phyloP scores from a whole-genome alignment of 768 basidiomycete species.

The Rhizopogon vesiculosus region DNA sequence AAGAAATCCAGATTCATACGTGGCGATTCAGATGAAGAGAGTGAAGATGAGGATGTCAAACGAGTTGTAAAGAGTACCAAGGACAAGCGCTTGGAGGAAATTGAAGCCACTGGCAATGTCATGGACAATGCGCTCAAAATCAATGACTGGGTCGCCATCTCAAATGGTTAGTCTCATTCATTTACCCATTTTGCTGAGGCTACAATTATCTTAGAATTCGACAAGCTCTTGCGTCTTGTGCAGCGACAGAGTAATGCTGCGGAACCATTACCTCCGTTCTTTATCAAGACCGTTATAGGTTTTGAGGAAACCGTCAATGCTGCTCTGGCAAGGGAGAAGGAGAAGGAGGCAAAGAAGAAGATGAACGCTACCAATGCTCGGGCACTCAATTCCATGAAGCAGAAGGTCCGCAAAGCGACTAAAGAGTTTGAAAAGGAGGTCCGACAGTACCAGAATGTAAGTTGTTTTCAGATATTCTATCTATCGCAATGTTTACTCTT shows the following conservation, averaged over 20 bases:
- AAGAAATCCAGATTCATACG: conserved; percentile 38
- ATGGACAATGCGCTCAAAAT: conserved; percentile 96
- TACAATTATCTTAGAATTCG: conserved; percentile 65
- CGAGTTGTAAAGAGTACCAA: conserved; percentile 78
- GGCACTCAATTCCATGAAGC: conserved; percentile 95
- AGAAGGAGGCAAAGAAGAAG: conserved; percentile 92
- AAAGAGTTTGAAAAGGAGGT: conserved; percentile 87
- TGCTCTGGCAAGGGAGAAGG: conserved; percentile 80
- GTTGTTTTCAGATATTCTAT: conserved; percentile 11
- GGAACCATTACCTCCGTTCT: conserved; percentile 85
- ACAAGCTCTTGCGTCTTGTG: conserved; percentile 89
- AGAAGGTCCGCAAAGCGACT: conserved; percentile 87
- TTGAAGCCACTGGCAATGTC: conserved; percentile 85
- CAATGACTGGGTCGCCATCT: conserved; percentile 94
- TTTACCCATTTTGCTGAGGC: not conserved
- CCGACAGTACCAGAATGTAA: conserved; percentile 73
- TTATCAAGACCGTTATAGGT: conserved; percentile 64
- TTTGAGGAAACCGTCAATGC: conserved; percentile 74
- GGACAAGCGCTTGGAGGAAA: conserved; percentile 90
- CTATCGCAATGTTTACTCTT: conserved; percentile 1
- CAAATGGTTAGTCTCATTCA: conserved; percentile 55
- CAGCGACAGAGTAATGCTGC: conserved; percentile 81
- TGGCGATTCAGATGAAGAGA: conserved; percentile 46
- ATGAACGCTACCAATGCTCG: conserved; percentile 94
- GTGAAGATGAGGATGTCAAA: conserved; percentile 65